Base-by-base conservation (phyloP, 345 rosid species). In the Acer yangbiense region DNA sequence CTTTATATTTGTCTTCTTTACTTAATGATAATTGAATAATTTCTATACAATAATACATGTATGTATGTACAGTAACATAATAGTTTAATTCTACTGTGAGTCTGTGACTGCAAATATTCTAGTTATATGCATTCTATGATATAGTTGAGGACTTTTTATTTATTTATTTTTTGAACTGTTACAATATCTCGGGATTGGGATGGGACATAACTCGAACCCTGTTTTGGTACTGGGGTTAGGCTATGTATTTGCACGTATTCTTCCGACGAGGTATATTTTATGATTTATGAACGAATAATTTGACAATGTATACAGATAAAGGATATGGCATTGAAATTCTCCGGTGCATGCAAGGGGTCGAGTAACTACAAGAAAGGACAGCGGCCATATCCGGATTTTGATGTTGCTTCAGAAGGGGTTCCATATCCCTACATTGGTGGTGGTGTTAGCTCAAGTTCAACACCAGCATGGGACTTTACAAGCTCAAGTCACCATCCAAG, bases 381-480 rank as follows among this genome's bases (percentile, higher is more conserved):
- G 1, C 77, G 89, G 52, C 73, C 90, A 0, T 92, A 87, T 64
- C 92, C 97, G 0, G 98, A 95, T 80, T 91, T 82, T 13, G 97
- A 94, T 75, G 78, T 87, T 7, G 89, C 89, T 80, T 94, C 95
- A 23, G 97, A 92, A 82, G 96, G 94, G 17, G 90, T 82, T 78
- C 97, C 97, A 0, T 93, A 89, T 65, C 93, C 92, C 21, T 95
- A 87, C 80, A 79, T 82, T 46, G 50, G 50, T 46, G 50, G 50
- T 46, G 50, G 50, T 46, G 89, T 85, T 71, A 95, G 97, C 82
- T 83, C 97, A 0, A 88, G 90, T 77, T 93, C 98, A 14, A 95
- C 99, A 2, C 98, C 99, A 18, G 98, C 97, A 58, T 95, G 99
- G 99, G 99, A 95, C 82, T 93, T 95, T 76, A 88, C 92, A 0